Base-by-base conservation (phyloP, 78 protist genomes). In the Anaeramoeba flamelloides region DNA sequence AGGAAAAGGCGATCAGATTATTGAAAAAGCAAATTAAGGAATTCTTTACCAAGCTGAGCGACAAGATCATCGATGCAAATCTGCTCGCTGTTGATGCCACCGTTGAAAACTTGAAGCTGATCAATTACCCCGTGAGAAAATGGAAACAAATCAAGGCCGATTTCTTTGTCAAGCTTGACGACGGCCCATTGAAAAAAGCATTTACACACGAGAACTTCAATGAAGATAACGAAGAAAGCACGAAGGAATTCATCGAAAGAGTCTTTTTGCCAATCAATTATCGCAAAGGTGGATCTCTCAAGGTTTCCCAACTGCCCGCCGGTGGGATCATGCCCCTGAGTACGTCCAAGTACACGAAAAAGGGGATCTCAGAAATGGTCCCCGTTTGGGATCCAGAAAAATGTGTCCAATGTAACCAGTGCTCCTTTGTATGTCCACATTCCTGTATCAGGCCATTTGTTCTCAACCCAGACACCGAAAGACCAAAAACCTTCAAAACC, bases 11-110 rank as follows among this genome's bases (percentile, higher is more conserved):
- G 22, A 77, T 89, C 38, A 34, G 3, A 39, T 39, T 83, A 26
- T 76, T 89, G 41, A 83, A 86, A 81, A 40, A 86, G 65, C 26
- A 77, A 30, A 78, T 89, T 33, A 77, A 0, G 22, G 40, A 84
- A 39, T 82, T 69, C 40, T 89, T 82, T 79, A 53, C 82, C 38
- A 39, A 64, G 34, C 86, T 87, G 84, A 89, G 91, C 39, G 82
- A 75, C 34, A 74, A 80, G 30, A 69, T 89, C 77, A 88, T 89
- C 74, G 74, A 84, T 32, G 31, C 4, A 80, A 89, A 89, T 80
- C 22, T 40, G 33, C 0, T 22, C 36, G 86, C 85, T 33, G 36
- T 88, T 39, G 89, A 89, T 41, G 39, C 36, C 40, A 2, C 91
- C 17, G 36, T 41, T 26, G 83, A 38, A 39, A 74, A 39, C 37